A percentile compares a stretch with the other conserved stretches of the same genome.
These are phyloP conservation scores for Botryotinia convoluta DNA, from an alignment of 2,329 filamentous ascomycete genomes.

Conservation along the genomic window DNA sequence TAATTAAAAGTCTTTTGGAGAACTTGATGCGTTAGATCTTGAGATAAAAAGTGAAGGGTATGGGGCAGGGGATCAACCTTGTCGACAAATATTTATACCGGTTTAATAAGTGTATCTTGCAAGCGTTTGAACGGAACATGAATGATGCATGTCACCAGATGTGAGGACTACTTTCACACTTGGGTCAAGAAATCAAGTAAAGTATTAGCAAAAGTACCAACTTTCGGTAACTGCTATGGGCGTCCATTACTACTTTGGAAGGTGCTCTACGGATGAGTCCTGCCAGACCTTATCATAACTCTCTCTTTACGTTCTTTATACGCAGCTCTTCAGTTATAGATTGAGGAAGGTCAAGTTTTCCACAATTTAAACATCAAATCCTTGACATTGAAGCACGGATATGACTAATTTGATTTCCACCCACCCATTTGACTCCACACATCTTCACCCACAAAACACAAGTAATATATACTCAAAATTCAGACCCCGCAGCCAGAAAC, in stretches of 20 bases:
- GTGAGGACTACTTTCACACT: not conserved
- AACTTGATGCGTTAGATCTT: not conserved
- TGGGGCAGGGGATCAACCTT: not conserved
- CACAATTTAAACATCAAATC: not conserved
- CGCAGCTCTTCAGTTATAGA: not conserved
- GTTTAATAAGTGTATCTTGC: not conserved
- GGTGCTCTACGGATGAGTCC: not conserved
- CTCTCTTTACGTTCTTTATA: accelerated
- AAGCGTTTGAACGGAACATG: not conserved
- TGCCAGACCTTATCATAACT: not conserved
- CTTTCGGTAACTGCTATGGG: slow-evolving; percentile 1
- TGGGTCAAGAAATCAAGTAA: not conserved
- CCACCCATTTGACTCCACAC: not conserved
- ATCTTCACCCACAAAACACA: not conserved
- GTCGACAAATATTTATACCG: not conserved
- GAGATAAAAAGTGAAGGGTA: not conserved
- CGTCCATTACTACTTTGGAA: not conserved
- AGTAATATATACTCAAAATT: not conserved
- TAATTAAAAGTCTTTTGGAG: not conserved
- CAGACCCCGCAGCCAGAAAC: accelerated
- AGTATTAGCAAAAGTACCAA: not conserved
- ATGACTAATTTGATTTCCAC: not conserved
- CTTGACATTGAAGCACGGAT: not conserved
- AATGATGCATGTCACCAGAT: not conserved
- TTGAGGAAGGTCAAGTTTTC: no score